phyloP scores from a whole-genome alignment of 805 yeast species.

The Candida koratica region DNA sequence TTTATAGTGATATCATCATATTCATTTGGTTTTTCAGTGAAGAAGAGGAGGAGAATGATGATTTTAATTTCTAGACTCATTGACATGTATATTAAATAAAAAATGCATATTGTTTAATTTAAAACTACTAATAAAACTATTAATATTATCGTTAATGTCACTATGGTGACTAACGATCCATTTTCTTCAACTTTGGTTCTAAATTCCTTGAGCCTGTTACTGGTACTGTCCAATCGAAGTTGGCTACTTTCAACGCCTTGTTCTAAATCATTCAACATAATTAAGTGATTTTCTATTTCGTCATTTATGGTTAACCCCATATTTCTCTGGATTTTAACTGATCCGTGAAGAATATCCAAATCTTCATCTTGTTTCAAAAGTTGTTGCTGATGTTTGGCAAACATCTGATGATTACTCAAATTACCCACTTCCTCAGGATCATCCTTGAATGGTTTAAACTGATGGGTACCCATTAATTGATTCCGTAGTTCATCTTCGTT shows the following conservation, averaged over 20 bases:
- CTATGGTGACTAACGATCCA: slow-evolving; percentile 41
- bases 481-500: slow-evolving; percentile 23
- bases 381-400: slow-evolving; percentile 42
- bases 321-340: slow-evolving; percentile 33
- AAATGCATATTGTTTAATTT: slow-evolving; percentile 20
- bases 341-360: slow-evolving; percentile 31
- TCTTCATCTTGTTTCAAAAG: slow-evolving; percentile 36
- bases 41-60: slow-evolving; percentile 43
- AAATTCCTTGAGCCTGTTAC: slow-evolving; percentile 28
- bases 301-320: slow-evolving; percentile 38
- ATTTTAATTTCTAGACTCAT: slow-evolving; percentile 41
- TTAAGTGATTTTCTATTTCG: slow-evolving; percentile 41
- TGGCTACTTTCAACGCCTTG: slow-evolving; percentile 36
- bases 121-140: slow-evolving; percentile 39
- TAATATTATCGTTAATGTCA: slow-evolving; percentile 38
- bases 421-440: slow-evolving; percentile 16
- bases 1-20: slow-evolving; percentile 41
- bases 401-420: slow-evolving; percentile 35
- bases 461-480: slow-evolving; percentile 33
- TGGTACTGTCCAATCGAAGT: slow-evolving; percentile 30
- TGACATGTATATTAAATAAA: not conserved
- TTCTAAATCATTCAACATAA: slow-evolving; percentile 39
- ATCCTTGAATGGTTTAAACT: slow-evolving; percentile 36
- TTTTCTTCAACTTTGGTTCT: slow-evolving; percentile 35
- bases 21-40: slow-evolving; percentile 47